Percentiles rank a stretch among this genome's conserved stretches.
Evolutionary conservation across 345 rosid genomes (phyloP).

Genomic region (Populus nigra): DNA sequence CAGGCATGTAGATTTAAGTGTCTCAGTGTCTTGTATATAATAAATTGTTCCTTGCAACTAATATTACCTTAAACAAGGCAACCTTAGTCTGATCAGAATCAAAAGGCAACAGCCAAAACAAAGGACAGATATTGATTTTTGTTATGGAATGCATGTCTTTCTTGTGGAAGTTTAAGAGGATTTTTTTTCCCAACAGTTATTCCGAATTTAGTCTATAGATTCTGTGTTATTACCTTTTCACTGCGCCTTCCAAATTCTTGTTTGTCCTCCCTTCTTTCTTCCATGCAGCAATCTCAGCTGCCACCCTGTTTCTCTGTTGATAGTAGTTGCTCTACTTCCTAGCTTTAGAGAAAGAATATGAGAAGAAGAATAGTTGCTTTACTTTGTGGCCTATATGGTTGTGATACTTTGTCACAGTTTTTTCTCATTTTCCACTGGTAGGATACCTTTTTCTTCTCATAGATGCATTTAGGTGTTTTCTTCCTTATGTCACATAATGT

Average conservation of each 20-base stretch:
- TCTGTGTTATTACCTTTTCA: not conserved
- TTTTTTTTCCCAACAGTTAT: not conserved
- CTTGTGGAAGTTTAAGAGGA: not conserved
- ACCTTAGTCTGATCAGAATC: not conserved
- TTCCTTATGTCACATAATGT: not conserved
- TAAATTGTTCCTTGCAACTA: not conserved
- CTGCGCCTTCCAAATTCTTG: not conserved
- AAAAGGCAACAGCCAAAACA: not conserved
- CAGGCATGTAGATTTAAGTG: slow-evolving; percentile 45
- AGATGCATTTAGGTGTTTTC: not conserved
- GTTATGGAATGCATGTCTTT: not conserved
- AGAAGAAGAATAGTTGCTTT: not conserved
- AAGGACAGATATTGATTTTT: not conserved
- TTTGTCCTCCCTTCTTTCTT: not conserved
- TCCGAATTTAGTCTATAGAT: not conserved
- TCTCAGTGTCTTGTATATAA: not conserved
- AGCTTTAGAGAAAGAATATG: not conserved
- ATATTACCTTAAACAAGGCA: not conserved
- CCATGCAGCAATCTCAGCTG: not conserved
- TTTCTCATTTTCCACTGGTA: not conserved
- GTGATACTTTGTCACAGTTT: not conserved
- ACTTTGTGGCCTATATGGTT: not conserved
- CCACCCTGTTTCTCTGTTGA: not conserved
- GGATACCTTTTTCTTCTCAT: not conserved
- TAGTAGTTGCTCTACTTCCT: not conserved